These are phyloP conservation scores for Rubia peregrina DNA, from an alignment of 305 asterid species.

Conservation along the genomic window DNA sequence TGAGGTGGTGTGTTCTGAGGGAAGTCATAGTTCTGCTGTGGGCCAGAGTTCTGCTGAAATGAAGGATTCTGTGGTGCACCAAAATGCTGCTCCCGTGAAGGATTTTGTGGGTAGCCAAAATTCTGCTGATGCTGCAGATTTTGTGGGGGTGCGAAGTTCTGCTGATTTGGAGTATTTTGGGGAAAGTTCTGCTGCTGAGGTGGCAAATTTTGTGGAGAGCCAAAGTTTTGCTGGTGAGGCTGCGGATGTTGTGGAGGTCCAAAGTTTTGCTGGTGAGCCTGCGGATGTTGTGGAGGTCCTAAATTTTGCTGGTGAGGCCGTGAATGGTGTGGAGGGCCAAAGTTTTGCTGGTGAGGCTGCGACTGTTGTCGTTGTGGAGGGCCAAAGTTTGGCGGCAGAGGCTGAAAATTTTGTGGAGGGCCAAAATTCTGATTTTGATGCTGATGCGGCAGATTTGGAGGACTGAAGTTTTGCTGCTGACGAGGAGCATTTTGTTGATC, in stretches of 20 bases:
- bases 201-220: slow-evolving; percentile 18
- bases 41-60: slow-evolving; percentile 17
- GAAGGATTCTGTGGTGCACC: slow-evolving; percentile 9
- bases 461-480: slow-evolving; percentile 19
- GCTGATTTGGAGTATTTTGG: slow-evolving; percentile 21
- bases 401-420: slow-evolving; percentile 6
- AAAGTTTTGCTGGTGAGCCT: slow-evolving; percentile 18
- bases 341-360: slow-evolving; percentile 9
- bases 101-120: slow-evolving; percentile 16
- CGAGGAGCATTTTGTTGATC: slow-evolving; percentile 12
- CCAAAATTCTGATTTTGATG: slow-evolving; percentile 31
- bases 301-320: slow-evolving; percentile 19
- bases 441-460: slow-evolving; percentile 17
- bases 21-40: slow-evolving; percentile 15
- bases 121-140: slow-evolving; percentile 19
- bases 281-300: slow-evolving; percentile 15
- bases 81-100: slow-evolving; percentile 18
- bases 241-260: slow-evolving; percentile 17
- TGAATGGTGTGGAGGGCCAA: slow-evolving; percentile 20
- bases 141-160: slow-evolving; percentile 18
- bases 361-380: slow-evolving; percentile 13
- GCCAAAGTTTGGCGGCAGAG: slow-evolving; percentile 18
- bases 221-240: slow-evolving; percentile 18
- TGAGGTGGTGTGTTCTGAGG: slow-evolving; percentile 22
- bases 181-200: slow-evolving; percentile 24